Evolutionary conservation across 371 early-diverging fungal genomes (phyloP).

Genomic region (Capniomyces stellatus): DNA sequence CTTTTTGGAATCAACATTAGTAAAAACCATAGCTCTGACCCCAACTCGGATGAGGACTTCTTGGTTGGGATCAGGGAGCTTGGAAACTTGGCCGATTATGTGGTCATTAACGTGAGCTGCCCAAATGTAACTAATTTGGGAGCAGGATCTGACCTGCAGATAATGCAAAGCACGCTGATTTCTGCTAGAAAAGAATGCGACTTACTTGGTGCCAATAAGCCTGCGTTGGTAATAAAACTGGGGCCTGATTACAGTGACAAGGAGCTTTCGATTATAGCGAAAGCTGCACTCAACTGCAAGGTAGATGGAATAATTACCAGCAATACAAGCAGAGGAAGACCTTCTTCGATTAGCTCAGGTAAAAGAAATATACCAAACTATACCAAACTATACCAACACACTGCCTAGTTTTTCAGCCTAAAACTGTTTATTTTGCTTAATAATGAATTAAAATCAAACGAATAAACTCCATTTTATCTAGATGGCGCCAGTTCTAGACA

Average conservation of each 20-base stretch:
- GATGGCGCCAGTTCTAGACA: slow-evolving; percentile 25
- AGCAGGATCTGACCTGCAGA: slow-evolving; percentile 39
- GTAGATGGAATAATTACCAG: slow-evolving; percentile 67
- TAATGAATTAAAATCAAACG: too few relatives aligned
- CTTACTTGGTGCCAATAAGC: slow-evolving; percentile 23
- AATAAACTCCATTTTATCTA: too few relatives aligned
- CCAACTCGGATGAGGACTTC: slow-evolving; percentile 44
- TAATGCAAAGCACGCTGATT: slow-evolving; percentile 38
- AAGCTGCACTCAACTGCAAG: slow-evolving; percentile 34
- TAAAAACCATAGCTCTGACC: slow-evolving; percentile 54
- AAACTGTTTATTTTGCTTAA: too few relatives aligned
- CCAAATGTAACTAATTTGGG: slow-evolving; percentile 70
- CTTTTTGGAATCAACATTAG: slow-evolving; percentile 67
- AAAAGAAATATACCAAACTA: neutral
- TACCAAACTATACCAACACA: too few relatives aligned
- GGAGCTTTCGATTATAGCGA: slow-evolving; percentile 52
- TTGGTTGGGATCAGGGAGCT: slow-evolving; percentile 42
- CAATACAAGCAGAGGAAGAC: slow-evolving; percentile 67
- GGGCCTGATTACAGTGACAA: slow-evolving; percentile 53
- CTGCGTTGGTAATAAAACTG: slow-evolving; percentile 65
- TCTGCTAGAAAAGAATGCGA: slow-evolving; percentile 38
- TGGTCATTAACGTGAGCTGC: slow-evolving; percentile 63
- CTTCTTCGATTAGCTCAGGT: slow-evolving; percentile 11
- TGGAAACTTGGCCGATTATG: slow-evolving; percentile 56
- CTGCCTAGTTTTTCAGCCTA: too few relatives aligned